Base-by-base conservation (phyloP, 2,329 filamentous ascomycete species). In the Monosporascus ibericus region DNA sequence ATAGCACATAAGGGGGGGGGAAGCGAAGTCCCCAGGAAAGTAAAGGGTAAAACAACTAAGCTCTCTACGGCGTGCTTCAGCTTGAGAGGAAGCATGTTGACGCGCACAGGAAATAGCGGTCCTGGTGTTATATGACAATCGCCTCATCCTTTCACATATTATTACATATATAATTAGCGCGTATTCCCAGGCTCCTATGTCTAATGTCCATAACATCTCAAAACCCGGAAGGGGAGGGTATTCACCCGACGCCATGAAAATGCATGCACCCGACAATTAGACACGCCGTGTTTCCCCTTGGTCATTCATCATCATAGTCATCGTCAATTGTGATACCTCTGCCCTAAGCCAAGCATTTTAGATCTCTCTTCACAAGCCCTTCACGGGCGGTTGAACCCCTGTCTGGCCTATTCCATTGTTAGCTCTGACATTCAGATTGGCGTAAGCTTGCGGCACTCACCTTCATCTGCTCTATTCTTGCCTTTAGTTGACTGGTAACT, bases 391-490 rank as follows among this genome's bases (percentile, higher is more conserved):
- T 70, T 72, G 58, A 78, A 74, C 48, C 76, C 77, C 61, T 81
- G 78, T 60, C 76, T 74, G 25, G 76, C 76, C 76, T 79, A 22
- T 58, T 49, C 59, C 51, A 57, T 58, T 60, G 54, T 42, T 40
- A 37, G 22, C 17, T 7, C 42, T 6, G 15, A 8, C 39, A 20
- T 5, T 6, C 15, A n/a, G 11, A 34, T 44, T 34, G 25, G 11
- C 42, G 6, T 9, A 25, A 2, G 22, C 18, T 6, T 30, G 25
- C 5, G 38, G 18, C 25, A 64, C 73, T 60, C 64, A 82, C 83
- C 80, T 97, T 99, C 94, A 99, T 99, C 77, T 94, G 88, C 76
- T 97, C 94, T 70, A 99, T 99, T 68, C 94, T 84, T 49, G 92
- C 91, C 76, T 97, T 99, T 65, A 99, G 72, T 69, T 96, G 94